Evolutionary conservation across 2,329 filamentous ascomycete genomes (phyloP).

Genomic region (Fusarium oligoseptatum): DNA sequence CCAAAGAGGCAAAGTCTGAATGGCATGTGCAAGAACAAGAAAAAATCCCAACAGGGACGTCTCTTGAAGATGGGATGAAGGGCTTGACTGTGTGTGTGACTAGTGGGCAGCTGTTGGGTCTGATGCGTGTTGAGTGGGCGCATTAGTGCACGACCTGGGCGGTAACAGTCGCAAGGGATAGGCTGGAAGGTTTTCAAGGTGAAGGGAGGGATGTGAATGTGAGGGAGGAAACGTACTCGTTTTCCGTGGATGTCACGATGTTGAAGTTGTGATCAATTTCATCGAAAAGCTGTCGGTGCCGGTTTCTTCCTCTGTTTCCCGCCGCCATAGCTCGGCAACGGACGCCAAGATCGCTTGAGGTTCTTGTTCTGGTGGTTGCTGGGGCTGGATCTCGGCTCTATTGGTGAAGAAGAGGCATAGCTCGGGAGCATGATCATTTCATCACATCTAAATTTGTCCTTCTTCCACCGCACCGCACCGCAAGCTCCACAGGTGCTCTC

Average conservation of each 20-base stretch:
- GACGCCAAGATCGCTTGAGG: slow-evolving; percentile 40
- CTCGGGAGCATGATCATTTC: slow-evolving; percentile 16
- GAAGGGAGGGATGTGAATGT: slow-evolving; percentile 9
- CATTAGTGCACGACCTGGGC: slow-evolving; percentile 42
- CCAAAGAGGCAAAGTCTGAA: slow-evolving; percentile 16
- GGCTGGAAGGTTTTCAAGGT: slow-evolving; percentile 19
- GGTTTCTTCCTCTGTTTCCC: slow-evolving; percentile 22
- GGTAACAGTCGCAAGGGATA: slow-evolving; percentile 36
- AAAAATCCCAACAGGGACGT: slow-evolving; percentile 19
- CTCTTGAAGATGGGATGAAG: slow-evolving; percentile 11
- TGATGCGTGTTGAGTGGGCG: slow-evolving; percentile 44
- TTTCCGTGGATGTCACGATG: slow-evolving; percentile 4
- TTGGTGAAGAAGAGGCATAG: slow-evolving; percentile 26
- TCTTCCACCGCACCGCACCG: slow-evolving; percentile 30
- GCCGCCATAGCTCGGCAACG: slow-evolving; percentile 13
- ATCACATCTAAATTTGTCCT: slow-evolving; percentile 11
- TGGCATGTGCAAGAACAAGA: not conserved
- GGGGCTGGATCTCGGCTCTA: slow-evolving; percentile 37
- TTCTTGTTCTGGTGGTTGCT: slow-evolving; percentile 19
- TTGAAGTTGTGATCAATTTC: not conserved
- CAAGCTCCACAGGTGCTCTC: slow-evolving; percentile 24
- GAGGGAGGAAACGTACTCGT: slow-evolving; percentile 7
- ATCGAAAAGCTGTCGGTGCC: slow-evolving; percentile 5
- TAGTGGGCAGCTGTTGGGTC: slow-evolving; percentile 1
- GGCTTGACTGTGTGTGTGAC: not conserved